A percentile compares a stretch with the other conserved stretches of the same genome.
phyloP scores from a whole-genome alignment of 345 rosid species.

The Orychophragmus violaceus region DNA sequence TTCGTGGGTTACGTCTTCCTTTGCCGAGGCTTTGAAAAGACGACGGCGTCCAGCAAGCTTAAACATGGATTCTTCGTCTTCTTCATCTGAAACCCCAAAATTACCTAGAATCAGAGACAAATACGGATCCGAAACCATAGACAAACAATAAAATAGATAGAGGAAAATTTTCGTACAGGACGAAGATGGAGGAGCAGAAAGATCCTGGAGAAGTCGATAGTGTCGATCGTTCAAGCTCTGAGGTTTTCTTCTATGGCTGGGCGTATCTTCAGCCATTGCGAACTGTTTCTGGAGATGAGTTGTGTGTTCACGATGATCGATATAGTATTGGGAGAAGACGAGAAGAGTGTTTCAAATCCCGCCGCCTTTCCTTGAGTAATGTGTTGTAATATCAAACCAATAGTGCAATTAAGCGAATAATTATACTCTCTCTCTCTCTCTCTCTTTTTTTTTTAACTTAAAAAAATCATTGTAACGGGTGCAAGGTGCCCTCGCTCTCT shows the following conservation, averaged over 20 bases:
- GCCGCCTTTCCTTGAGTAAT: too few relatives aligned
- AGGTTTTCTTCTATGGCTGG: conserved; percentile 40
- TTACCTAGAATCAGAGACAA: background rate
- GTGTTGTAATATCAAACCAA: too few relatives aligned
- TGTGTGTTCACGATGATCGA: conserved; percentile 1
- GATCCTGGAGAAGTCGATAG: conserved; percentile 70
- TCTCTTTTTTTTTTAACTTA: too few relatives aligned
- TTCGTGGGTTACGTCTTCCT: conserved; percentile 33
- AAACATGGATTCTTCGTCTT: conserved; percentile 26
- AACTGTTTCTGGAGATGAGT: background rate
- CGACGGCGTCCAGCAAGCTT: conserved; percentile 37
- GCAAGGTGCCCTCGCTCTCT: too few relatives aligned
- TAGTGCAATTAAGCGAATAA: too few relatives aligned
- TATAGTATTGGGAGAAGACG: too few relatives aligned
- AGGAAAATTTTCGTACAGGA: conserved; percentile 20
- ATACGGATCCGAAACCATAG: too few relatives aligned
- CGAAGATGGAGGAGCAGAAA: conserved; percentile 44
- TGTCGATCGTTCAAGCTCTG: conserved; percentile 79
- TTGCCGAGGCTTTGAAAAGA: conserved; percentile 29
- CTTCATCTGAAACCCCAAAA: conserved; percentile 21
- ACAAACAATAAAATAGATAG: background rate
- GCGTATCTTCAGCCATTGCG: conserved; percentile 48
- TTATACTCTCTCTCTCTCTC: too few relatives aligned
- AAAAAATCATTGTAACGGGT: too few relatives aligned
- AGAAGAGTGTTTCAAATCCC: too few relatives aligned